phyloP scores from a whole-genome alignment of 2,329 filamentous ascomycete species.

The Xylariaceae sp. region DNA sequence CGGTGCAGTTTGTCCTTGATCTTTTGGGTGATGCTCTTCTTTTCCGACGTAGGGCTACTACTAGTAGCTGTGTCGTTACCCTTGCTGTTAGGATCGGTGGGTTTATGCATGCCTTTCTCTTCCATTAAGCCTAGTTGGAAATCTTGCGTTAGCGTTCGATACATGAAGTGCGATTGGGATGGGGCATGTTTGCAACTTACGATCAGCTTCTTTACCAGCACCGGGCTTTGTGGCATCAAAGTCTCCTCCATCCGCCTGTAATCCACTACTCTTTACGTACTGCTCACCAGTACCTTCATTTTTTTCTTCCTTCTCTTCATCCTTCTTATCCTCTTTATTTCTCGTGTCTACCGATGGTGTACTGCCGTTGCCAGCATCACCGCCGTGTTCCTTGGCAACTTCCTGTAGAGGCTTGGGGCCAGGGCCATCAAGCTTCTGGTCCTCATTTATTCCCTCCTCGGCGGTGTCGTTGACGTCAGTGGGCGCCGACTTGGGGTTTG shows the following conservation, averaged over 20 bases:
- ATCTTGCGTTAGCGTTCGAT: constrained; percentile 10
- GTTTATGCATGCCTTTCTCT: constrained; percentile 53
- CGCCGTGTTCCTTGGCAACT: constrained; percentile 38
- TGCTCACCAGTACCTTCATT: constrained; percentile 60
- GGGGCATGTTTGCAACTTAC: constrained; percentile 55
- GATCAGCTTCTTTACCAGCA: constrained; percentile 69
- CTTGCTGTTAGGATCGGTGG: constrained; percentile 29
- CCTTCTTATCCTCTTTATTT: constrained; percentile 34
- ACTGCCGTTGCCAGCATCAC: constrained; percentile 35
- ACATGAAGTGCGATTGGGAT: too few species aligned
- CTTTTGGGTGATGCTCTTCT: constrained; percentile 64
- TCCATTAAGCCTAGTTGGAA: constrained; percentile 55
- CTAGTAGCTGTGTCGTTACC: constrained; percentile 25
- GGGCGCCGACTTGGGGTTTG: constrained; percentile 43
- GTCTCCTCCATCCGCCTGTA: constrained; percentile 69
- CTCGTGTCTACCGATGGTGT: constrained; percentile 33
- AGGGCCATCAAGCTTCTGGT: constrained; percentile 47
- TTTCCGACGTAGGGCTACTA: constrained; percentile 43
- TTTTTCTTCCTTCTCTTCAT: constrained; percentile 31
- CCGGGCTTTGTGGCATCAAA: constrained; percentile 70
- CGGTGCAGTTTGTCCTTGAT: constrained; percentile 73
- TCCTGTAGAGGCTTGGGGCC: constrained; percentile 51
- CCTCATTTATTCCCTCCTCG: constrained; percentile 40
- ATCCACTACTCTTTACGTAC: constrained; percentile 62
- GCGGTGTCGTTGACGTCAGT: constrained; percentile 46